Percentiles rank a stretch among this genome's conserved stretches.
Evolutionary conservation across 768 basidiomycete genomes (phyloP).

Genomic region (Russula compacta): DNA sequence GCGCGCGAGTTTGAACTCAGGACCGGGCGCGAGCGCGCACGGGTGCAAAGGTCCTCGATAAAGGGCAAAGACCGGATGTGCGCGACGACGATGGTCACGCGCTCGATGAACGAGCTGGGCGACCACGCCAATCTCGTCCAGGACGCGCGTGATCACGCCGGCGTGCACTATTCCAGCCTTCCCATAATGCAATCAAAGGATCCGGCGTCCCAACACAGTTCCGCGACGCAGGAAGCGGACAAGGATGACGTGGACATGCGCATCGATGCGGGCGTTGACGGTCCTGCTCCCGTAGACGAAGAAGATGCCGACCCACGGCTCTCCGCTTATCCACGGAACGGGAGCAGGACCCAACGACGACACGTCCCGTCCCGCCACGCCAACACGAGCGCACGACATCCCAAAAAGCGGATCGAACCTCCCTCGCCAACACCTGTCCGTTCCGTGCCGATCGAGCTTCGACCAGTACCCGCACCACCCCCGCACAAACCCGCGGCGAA

Average conservation of each 20-base stretch:
- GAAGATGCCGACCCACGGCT: neutral
- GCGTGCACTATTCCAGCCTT: constrained; percentile 2
- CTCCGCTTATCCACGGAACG: neutral
- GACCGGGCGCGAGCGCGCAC: neutral
- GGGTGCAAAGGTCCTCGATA: neutral
- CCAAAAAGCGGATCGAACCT: neutral
- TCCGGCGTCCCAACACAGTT: neutral
- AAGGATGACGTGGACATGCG: neutral
- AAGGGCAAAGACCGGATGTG: constrained; percentile 3
- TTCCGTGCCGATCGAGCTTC: neutral
- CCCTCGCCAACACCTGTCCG: constrained; percentile 3
- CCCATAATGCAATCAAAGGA: constrained; percentile 1
- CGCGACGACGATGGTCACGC: neutral
- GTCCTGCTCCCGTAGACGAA: neutral
- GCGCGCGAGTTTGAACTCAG: neutral
- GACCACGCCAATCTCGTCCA: neutral
- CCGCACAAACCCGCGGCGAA: neutral
- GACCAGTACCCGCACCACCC: neutral
- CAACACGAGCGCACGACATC: neutral
- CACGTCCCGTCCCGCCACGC: neutral
- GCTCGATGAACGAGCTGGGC: neutral
- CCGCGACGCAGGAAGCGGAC: neutral
- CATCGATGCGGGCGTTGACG: neutral
- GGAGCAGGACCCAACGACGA: neutral
- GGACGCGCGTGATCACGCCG: neutral